These are phyloP conservation scores for Podila epicladia DNA, from an alignment of 192 early-diverging fungal genomes.

Conservation along the genomic window DNA sequence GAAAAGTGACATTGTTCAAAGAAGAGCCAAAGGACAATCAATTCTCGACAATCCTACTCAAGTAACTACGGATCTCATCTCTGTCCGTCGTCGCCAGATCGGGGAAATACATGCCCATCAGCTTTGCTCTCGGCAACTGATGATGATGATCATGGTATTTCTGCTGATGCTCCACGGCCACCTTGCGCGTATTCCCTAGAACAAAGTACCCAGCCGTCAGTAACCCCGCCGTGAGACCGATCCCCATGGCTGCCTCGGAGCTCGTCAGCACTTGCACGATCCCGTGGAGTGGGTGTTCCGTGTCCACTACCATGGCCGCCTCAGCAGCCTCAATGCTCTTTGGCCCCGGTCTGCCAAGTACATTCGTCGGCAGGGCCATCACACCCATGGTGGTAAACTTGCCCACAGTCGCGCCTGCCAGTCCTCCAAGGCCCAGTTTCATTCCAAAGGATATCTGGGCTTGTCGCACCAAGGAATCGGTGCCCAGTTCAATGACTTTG, in stretches of 20 bases:
- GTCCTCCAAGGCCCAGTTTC: constrained; percentile 30
- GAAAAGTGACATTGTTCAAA: too few relatives aligned
- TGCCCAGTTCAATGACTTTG: constrained; percentile 11
- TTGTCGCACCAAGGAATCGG: constrained; percentile 13
- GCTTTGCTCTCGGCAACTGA: constrained; percentile 22
- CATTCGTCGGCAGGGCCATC: constrained; percentile 22
- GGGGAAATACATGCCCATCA: constrained; percentile 43
- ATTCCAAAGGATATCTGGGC: constrained; percentile 25
- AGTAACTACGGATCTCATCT: constrained; percentile 23
- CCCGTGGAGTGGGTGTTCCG: constrained; percentile 6
- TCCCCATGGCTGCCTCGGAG: constrained; percentile 29
- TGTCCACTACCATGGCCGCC: neutral
- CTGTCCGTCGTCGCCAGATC: constrained; percentile 38
- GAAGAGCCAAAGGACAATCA: neutral
- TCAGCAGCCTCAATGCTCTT: neutral
- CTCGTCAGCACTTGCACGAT: constrained; percentile 26
- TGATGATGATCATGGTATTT: neutral
- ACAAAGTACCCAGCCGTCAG: constrained; percentile 35
- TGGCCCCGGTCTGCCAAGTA: neutral
- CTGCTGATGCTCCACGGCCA: neutral
- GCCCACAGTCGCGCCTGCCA: constrained; percentile 28
- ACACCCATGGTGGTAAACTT: constrained; percentile 40
- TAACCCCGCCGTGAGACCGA: constrained; percentile 27
- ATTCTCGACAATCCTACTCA: constrained; percentile 1
- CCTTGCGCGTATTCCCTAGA: constrained; percentile 20